These are phyloP conservation scores for Brettanomyces custersianus DNA, from an alignment of 805 yeast genomes.

Conservation along the genomic window DNA sequence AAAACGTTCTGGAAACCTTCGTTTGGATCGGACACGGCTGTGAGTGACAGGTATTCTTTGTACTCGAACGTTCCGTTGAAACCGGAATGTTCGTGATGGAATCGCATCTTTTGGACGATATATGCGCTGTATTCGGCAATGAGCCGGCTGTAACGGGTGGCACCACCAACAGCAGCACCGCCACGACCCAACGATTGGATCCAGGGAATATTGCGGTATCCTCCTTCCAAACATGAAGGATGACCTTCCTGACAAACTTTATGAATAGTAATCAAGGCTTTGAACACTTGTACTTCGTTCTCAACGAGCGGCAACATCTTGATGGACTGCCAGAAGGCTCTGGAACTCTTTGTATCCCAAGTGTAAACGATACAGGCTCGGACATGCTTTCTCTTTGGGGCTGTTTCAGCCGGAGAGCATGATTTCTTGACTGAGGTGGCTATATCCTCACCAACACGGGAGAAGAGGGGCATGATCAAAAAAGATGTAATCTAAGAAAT, in stretches of 20 bases:
- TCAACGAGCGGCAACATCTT: slow-evolving; percentile 71
- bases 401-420: slow-evolving; percentile 73
- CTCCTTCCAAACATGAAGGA: slow-evolving; percentile 72
- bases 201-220: slow-evolving; percentile 70
- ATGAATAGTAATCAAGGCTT: slow-evolving; percentile 76
- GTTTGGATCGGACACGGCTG: slow-evolving; percentile 85
- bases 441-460: slow-evolving; percentile 30
- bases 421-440: slow-evolving; percentile 66
- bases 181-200: slow-evolving; percentile 61
- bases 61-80: slow-evolving; percentile 95
- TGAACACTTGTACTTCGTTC: slow-evolving; percentile 79
- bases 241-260: slow-evolving; percentile 98
- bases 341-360: slow-evolving; percentile 87
- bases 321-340: slow-evolving; percentile 77
- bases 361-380: slow-evolving; percentile 92
- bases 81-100: slow-evolving; percentile 78
- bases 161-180: slow-evolving; percentile 33
- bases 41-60: slow-evolving; percentile 84
- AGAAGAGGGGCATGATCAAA: slow-evolving; percentile 14
- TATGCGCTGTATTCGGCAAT: slow-evolving; percentile 70
- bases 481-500: too few relatives aligned
- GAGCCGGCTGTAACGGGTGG: slow-evolving; percentile 49
- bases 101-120: slow-evolving; percentile 63
- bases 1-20: slow-evolving; percentile 88
- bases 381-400: slow-evolving; percentile 94